Conservation (phyloP, 106 monocot genomes). For the Triglochin maritima region DNA sequence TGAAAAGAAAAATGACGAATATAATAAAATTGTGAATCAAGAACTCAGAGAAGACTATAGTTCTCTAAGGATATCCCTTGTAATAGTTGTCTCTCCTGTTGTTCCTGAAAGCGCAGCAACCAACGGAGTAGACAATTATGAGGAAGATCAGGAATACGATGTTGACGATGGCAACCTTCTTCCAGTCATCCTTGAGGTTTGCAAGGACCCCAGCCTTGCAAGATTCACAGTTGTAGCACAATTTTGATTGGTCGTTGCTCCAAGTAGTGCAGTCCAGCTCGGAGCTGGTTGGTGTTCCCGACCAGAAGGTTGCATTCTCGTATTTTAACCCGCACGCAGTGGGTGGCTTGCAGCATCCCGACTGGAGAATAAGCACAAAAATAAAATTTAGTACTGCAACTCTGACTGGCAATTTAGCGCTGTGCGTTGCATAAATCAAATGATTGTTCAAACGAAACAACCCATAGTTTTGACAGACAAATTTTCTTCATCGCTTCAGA, state of each 20-base stretch:
- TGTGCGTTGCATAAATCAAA: background rate
- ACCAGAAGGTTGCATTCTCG: conserved; percentile 10
- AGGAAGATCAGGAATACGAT: conserved; percentile 24
- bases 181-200: conserved; percentile 26
- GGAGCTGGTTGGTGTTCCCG: background rate
- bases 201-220: conserved; percentile 31
- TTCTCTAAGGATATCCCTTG: conserved; percentile 1
- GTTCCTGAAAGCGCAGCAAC: conserved; percentile 30
- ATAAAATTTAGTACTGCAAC: background rate
- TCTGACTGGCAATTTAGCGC: background rate
- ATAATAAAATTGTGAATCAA: background rate
- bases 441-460: too few species aligned
- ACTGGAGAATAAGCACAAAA: conserved; percentile 5
- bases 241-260: conserved; percentile 7
- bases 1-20: too few species aligned
- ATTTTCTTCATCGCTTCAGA: too few species aligned
- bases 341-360: conserved; percentile 32
- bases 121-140: conserved; percentile 24
- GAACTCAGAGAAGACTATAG: background rate
- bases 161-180: conserved; percentile 27
- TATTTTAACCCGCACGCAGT: conserved; percentile 11
- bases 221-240: conserved; percentile 19
- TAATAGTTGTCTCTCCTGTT: conserved; percentile 7
- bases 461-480: too few species aligned
- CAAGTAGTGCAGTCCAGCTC: conserved; percentile 13